Conservation (phyloP, 805 yeast genomes). For the Metschnikowia santaceciliae region DNA sequence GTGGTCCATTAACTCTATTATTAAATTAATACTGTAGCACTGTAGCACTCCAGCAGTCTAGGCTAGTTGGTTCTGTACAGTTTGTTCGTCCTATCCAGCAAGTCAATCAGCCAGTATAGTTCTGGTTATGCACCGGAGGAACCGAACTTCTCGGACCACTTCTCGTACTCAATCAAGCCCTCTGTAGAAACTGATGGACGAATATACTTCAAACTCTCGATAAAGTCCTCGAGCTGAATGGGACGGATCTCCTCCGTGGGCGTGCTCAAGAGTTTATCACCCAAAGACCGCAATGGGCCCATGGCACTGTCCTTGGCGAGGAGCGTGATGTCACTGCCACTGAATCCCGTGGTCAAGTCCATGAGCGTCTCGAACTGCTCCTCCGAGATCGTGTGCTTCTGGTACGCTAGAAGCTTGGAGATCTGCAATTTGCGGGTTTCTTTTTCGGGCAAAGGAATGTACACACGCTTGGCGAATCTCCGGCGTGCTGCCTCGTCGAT, state of each 20-base stretch:
- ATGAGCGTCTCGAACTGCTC: conserved; percentile 60
- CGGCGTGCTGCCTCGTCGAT: conserved; percentile 96
- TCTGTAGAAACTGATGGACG: conserved; percentile 86
- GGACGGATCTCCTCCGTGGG: conserved; percentile 77
- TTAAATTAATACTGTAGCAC: no score
- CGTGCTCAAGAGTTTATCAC: conserved; percentile 70
- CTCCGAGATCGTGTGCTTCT: conserved; percentile 64
- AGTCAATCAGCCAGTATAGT: no score
- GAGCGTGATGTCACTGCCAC: conserved; percentile 93
- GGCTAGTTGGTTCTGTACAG: no score
- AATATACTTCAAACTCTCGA: conserved; percentile 68
- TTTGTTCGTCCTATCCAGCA: no score
- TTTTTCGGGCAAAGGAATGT: conserved; percentile 89
- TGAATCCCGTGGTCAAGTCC: conserved; percentile 70
- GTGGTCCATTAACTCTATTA: no score
- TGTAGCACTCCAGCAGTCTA: no score
- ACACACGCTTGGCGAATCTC: conserved; percentile 85
- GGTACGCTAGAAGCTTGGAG: conserved; percentile 60
- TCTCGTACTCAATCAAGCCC: conserved; percentile 74
- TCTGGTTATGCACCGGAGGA: conserved; percentile 68
- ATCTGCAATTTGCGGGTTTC: conserved; percentile 77
- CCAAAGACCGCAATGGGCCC: conserved; percentile 91
- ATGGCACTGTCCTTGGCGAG: conserved; percentile 95
- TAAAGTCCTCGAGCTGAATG: conserved; percentile 68
- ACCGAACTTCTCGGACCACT: conserved; percentile 85